Base-by-base conservation (phyloP, 768 basidiomycete species). In the Trametes cingulata region DNA sequence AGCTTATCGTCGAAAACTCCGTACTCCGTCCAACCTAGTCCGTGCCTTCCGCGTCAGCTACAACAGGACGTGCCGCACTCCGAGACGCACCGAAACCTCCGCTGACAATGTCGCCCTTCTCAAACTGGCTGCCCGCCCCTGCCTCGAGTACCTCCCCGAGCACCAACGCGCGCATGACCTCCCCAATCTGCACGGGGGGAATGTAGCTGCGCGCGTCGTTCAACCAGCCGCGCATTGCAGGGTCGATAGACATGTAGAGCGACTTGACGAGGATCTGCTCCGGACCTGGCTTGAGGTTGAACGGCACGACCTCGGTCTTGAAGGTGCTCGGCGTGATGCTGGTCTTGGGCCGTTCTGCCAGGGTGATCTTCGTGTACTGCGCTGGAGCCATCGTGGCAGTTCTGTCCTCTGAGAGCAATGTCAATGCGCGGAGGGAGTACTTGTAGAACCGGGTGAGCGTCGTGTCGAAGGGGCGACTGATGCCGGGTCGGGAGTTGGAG, bases 151-250 rank as follows among this genome's bases (percentile, higher is more conserved):
- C 85, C 55, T 85, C 77, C 40, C 88, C 91, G 15, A 93, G 71
- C 2, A 82, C 87, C 13, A 67, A 60, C 1, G 86, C 85, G 19
- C 92, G 83, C 93, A 95, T 95, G 12, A 85, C 83, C 46, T 73
- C 80, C 20, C 77, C 78, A 53, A 83, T 76, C 61, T 76, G 58
- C 3, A 75, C 71, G 0, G 90, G 90, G 14, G 83, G 82, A 15
- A 90, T 49, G 69, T 93, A 93, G 65, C 84, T 87, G 46, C 93
- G 79, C 15, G 69, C 70, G 69, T 92, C 89, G 61, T 82, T 83
- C 51, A 98, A 69, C 81, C 90, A 97, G 13, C 84, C 85, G 9
- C 93, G 82, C 91, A 94, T 93, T 0, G 93, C 91, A 19, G 95
- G 93, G 68, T 97, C 95, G 64, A 97, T 71, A 35, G 86, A 87